Evolutionary conservation across 495 filamentous ascomycete species (phyloP).

Genomic region (Xylaria palmicola): DNA sequence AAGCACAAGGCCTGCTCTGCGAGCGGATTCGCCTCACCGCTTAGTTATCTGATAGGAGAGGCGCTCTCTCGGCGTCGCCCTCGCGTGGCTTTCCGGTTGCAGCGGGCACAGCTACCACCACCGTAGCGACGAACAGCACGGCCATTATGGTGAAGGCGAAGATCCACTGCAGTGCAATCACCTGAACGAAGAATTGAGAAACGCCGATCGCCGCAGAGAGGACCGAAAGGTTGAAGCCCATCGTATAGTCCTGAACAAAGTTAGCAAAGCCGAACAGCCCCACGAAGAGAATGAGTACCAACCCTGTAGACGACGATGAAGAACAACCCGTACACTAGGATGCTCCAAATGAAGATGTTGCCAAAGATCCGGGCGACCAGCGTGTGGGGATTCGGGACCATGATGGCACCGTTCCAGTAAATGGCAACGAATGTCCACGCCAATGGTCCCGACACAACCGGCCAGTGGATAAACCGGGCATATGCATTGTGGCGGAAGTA

Average conservation of each 20-base stretch:
- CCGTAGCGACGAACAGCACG: constrained; percentile 63
- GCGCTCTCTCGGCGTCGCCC: constrained; percentile 51
- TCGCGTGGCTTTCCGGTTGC: constrained; percentile 51
- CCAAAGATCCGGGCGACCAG: constrained; percentile 72
- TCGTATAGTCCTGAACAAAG: constrained; percentile 63
- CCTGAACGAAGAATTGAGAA: constrained; percentile 66
- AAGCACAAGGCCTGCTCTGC: not conserved
- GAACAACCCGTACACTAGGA: constrained; percentile 68
- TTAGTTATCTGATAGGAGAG: constrained; percentile 44
- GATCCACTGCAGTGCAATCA: constrained; percentile 83
- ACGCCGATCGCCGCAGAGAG: constrained; percentile 74
- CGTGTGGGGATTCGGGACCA: constrained; percentile 55
- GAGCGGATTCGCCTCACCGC: not conserved
- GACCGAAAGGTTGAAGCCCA: constrained; percentile 75
- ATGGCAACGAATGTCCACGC: constrained; percentile 82
- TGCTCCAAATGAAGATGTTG: constrained; percentile 82
- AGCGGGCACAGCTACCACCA: constrained; percentile 63
- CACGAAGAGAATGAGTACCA: constrained; percentile 9
- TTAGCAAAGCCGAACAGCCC: constrained; percentile 1
- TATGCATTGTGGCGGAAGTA: constrained; percentile 76
- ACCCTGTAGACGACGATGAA: constrained; percentile 67
- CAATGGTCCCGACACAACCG: constrained; percentile 72
- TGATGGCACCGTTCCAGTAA: constrained; percentile 84
- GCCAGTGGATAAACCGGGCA: constrained; percentile 68
- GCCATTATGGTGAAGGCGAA: constrained; percentile 84